Evolutionary conservation across 768 basidiomycete species (phyloP).

Genomic region (Boletus eberwhitei): DNA sequence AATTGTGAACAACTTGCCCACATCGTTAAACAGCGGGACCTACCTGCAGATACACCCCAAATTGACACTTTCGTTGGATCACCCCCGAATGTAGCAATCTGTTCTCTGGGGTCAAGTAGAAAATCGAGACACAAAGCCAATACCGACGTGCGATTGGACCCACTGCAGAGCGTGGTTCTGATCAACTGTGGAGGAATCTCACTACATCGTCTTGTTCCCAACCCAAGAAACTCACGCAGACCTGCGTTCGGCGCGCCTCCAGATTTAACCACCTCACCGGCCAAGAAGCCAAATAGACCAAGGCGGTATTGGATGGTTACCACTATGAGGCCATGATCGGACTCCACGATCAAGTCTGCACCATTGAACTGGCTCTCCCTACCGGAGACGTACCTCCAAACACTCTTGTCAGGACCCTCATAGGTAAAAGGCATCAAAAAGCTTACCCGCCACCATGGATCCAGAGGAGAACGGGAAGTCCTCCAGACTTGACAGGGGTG

Average conservation of each 20-base stretch:
- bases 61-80: slow-evolving; percentile 1
- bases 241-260: slow-evolving; percentile 3
- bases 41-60: slow-evolving; percentile 10
- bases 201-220: background rate
- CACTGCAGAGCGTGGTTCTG: slow-evolving; percentile 4
- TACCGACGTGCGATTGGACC: slow-evolving; percentile 4
- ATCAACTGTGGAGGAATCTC: background rate
- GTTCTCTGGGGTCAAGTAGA: background rate
- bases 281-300: slow-evolving; percentile 6
- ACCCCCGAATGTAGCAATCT: slow-evolving; percentile 6
- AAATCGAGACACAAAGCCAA: background rate
- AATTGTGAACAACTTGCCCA: too few relatives aligned
- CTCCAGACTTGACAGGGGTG: background rate
- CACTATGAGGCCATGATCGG: slow-evolving; percentile 1
- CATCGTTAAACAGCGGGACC: background rate
- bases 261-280: background rate
- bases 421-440: background rate
- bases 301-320: slow-evolving; percentile 11
- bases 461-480: slow-evolving; percentile 6
- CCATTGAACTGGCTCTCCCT: background rate
- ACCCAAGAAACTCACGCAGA: slow-evolving; percentile 1
- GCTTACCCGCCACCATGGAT: slow-evolving; percentile 8
- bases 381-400: background rate
- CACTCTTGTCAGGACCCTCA: background rate
- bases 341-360: slow-evolving; percentile 4